Percentiles rank a stretch among this genome's conserved stretches.
phyloP scores from a whole-genome alignment of 768 basidiomycete species.

The Dioszegia hungarica region DNA sequence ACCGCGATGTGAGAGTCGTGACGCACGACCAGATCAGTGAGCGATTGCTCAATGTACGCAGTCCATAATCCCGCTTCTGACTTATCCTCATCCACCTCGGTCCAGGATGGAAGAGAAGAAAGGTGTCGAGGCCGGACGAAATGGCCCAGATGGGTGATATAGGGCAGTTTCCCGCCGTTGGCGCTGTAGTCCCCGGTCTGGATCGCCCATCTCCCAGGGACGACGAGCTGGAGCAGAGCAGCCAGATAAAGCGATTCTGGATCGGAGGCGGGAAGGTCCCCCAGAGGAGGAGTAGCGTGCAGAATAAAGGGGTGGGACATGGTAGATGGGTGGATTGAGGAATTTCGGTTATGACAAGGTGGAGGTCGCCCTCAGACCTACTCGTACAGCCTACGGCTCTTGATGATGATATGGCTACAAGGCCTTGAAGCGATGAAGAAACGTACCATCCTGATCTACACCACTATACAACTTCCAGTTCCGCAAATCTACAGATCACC shows the following conservation, averaged over 20 bases:
- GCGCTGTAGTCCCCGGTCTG: constrained; percentile 13
- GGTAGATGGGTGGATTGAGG: no score
- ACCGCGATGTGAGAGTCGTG: no score
- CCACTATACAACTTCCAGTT: background rate
- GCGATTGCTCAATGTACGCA: constrained; percentile 33
- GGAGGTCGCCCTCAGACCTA: background rate
- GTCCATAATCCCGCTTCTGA: constrained; percentile 25
- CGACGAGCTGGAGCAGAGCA: constrained; percentile 20
- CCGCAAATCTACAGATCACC: constrained; percentile 14
- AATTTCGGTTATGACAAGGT: background rate
- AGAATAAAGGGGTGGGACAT: constrained; percentile 18
- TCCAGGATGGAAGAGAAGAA: constrained; percentile 15
- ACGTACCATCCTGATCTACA: background rate
- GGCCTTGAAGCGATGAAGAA: no score
- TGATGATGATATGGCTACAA: background rate
- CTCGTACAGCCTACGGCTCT: background rate
- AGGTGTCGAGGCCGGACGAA: constrained; percentile 19
- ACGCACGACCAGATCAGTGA: constrained; percentile 37
- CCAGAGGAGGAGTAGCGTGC: constrained; percentile 24
- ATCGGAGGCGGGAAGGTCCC: constrained; percentile 23
- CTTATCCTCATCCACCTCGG: constrained; percentile 25
- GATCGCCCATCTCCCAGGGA: constrained; percentile 24
- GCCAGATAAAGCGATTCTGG: constrained; percentile 26
- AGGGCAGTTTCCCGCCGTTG: constrained; percentile 32
- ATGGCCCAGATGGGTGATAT: constrained; percentile 26